A percentile compares a stretch with the other conserved stretches of the same genome.
These are phyloP conservation scores for Nitzschia putrida DNA, from an alignment of 108 stramenopile species.

Conservation along the genomic window DNA sequence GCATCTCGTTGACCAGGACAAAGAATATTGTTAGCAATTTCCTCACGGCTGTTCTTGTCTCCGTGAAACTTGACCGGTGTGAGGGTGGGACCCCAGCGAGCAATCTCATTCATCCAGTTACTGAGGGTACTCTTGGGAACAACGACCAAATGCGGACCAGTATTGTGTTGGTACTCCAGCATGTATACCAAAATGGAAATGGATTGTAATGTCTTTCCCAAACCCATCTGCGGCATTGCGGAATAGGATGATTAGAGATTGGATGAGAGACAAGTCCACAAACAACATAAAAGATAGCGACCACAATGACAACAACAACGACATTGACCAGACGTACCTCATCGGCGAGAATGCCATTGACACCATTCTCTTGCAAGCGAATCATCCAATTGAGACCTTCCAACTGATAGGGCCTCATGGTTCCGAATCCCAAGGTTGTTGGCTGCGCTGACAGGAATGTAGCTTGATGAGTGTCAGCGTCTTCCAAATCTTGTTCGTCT, in stretches of 20 bases:
- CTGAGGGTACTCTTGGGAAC: conserved; percentile 97
- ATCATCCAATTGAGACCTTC: conserved; percentile 98
- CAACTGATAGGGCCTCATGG: conserved; percentile 94
- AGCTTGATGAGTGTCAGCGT: conserved; percentile 74
- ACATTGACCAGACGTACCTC: conserved; percentile 38
- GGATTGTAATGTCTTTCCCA: conserved; percentile 95
- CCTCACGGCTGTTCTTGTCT: conserved; percentile 76
- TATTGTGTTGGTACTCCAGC: conserved; percentile 61
- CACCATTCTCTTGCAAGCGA: conserved; percentile 91
- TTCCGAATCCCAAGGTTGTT: conserved; percentile 67
- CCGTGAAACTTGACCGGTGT: conserved; percentile 91
- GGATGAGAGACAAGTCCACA: background rate
- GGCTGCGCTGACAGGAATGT: conserved; percentile 90
- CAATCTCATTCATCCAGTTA: conserved; percentile 98
- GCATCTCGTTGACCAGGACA: conserved; percentile 79
- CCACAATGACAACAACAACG: background rate
- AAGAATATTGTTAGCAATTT: conserved; percentile 68
- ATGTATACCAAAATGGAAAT: conserved; percentile 90
- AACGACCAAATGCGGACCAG: conserved; percentile 92
- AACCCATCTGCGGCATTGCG: conserved; percentile 68
- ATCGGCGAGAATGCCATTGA: conserved; percentile 90
- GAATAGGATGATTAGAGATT: background rate
- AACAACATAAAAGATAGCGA: background rate
- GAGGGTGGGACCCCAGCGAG: conserved; percentile 92
- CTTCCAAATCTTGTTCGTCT: conserved; percentile 58